Evolutionary conservation across 2,329 filamentous ascomycete genomes (phyloP), one percentile per base, ranked within the genome.

Genomic region (Arthrobotrys musiformis): DNA sequence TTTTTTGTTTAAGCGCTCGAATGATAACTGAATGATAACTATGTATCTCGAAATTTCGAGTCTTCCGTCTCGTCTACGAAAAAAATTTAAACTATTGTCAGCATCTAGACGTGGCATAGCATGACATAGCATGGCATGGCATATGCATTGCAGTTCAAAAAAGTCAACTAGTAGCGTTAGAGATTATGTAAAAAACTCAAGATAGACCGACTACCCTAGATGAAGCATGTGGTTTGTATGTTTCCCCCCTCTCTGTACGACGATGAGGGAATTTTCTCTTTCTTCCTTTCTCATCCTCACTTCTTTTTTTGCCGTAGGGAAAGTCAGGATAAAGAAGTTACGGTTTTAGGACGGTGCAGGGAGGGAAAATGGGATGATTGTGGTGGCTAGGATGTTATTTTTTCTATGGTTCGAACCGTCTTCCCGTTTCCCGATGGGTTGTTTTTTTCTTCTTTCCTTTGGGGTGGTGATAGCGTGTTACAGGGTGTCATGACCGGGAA

Each of bases 261-360:
- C 5, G 33, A 24, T 58, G 54, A 58, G 54, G 54, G 54, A 58
- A 58, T 58, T 58, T 58, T 58, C 22, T 54, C 9, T 54, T 48
- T 17, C 40, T 17, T 42, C 37, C 19, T 17, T 9, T 6, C n/a
- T 19, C 8, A 17, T 9, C 19, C n/a, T 42, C 8, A 1, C 4
- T 24, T 26, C 24, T 26, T 48, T 26, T 48, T 26, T 48, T 24
- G n/a, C 17, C 17, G 40, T 17, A 3, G 11, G 35, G 11, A n/a
- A 40, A n/a, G 37, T 42, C 4, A 2, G 15, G 22, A n/a, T n/a
- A n/a, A n/a, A n/a, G n/a, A n/a, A n/a, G n/a, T n/a, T 4, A 28
- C 28, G 9, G 30, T 58, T 58, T 58, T 40, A 58, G 54, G 54
- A 37, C 33, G 19, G 33, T 40, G 54, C 54, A 58, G 54, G 54